Percentiles rank a stretch among this genome's conserved stretches.
These are phyloP conservation scores for Beauveria sp. DNA, from an alignment of 2,329 filamentous ascomycete species.

Conservation along the genomic window DNA sequence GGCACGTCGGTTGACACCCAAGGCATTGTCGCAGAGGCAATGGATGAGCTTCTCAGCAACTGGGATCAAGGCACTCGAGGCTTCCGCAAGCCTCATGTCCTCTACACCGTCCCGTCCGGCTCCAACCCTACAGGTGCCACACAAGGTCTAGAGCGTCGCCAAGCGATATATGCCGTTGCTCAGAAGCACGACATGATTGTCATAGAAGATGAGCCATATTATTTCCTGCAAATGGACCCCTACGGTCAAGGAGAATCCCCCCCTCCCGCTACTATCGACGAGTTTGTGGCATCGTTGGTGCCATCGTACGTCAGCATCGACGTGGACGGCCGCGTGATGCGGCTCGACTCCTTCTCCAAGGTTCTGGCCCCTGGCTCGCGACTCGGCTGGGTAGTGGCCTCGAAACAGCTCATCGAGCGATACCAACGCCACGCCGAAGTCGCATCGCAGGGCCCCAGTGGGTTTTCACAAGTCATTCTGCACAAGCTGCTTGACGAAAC, in stretches of 20 bases:
- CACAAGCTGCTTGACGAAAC: slow-evolving; percentile 88
- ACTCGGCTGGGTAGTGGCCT: slow-evolving; percentile 82
- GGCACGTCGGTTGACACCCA: slow-evolving; percentile 46
- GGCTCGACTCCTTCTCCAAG: slow-evolving; percentile 91
- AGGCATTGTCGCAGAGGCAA: slow-evolving; percentile 42
- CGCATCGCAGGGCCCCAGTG: slow-evolving; percentile 76
- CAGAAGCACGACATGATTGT: slow-evolving; percentile 82
- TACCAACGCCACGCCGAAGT: slow-evolving; percentile 78
- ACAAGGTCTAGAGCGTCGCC: slow-evolving; percentile 58
- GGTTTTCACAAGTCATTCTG: slow-evolving; percentile 74
- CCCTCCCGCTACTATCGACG: slow-evolving; percentile 53
- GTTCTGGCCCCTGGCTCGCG: slow-evolving; percentile 77
- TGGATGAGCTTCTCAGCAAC: slow-evolving; percentile 38
- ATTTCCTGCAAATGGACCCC: slow-evolving; percentile 81
- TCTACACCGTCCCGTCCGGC: slow-evolving; percentile 63
- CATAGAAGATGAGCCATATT: slow-evolving; percentile 90
- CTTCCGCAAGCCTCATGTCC: slow-evolving; percentile 43
- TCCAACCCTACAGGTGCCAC: slow-evolving; percentile 91
- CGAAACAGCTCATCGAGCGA: slow-evolving; percentile 74
- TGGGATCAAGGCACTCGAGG: slow-evolving; percentile 42
- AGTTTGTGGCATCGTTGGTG: slow-evolving; percentile 56
- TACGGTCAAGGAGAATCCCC: slow-evolving; percentile 51
- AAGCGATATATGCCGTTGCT: slow-evolving; percentile 70
- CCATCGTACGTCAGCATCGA: slow-evolving; percentile 76
- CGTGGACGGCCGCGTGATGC: slow-evolving; percentile 77